These are phyloP conservation scores for Arabis alpina DNA, from an alignment of 345 rosid species.

Conservation along the genomic window DNA sequence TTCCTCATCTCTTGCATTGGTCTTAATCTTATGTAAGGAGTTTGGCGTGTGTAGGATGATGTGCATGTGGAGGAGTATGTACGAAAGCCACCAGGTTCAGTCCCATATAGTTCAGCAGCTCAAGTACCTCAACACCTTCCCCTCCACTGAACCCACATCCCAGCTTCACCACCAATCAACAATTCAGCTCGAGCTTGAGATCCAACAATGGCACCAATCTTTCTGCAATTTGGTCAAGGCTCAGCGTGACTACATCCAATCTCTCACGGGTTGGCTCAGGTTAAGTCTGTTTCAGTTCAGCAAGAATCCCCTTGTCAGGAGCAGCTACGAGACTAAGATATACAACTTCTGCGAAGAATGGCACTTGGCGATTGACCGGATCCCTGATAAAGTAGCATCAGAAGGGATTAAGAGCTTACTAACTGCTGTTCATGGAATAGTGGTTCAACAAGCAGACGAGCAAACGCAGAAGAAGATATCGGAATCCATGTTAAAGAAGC, in stretches of 20 bases:
- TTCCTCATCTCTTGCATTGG: too few relatives aligned
- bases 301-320: conserved; percentile 58
- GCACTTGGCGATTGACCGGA: conserved; percentile 79
- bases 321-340: conserved; percentile 65
- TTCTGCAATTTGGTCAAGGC: conserved; percentile 80
- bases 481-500: conserved; percentile 57
- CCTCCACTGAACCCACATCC: conserved; percentile 82
- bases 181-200: conserved; percentile 82
- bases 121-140: conserved; percentile 79
- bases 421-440: conserved; percentile 74
- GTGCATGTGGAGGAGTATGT: conserved; percentile 99
- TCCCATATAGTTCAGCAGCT: conserved; percentile 96
- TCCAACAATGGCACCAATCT: conserved; percentile 92
- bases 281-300: conserved; percentile 90
- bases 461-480: conserved; percentile 84
- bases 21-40: too few relatives aligned
- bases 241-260: conserved; percentile 85
- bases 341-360: conserved; percentile 90
- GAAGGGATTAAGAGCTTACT: conserved; percentile 95
- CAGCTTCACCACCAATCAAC: conserved; percentile 95
- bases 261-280: conserved; percentile 91
- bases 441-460: conserved; percentile 82
- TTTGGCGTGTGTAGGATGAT: conserved; percentile 54
- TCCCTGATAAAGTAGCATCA: conserved; percentile 96
- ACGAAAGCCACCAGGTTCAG: conserved; percentile 97